Evolutionary conservation across 2,329 filamentous ascomycete genomes (phyloP), one percentile per base, ranked within the genome.

Genomic region (Aspergillus puulaauensis): DNA sequence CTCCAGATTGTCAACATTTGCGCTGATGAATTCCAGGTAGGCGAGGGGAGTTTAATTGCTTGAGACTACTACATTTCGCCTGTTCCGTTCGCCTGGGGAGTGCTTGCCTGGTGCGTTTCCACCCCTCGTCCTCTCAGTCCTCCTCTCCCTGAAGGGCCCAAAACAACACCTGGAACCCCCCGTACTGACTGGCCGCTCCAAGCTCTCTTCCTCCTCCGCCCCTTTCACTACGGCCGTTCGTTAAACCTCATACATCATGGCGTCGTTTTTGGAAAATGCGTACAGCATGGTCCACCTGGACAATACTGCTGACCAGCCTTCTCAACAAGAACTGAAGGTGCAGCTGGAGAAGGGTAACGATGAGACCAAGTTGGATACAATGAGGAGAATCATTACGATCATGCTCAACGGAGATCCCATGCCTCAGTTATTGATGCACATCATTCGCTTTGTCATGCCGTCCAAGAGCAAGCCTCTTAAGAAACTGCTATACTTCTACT

Each of bases 391-490:
- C 75, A 81, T 98, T 73, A 96, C 91, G 63, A 87, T 97, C 73
- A 98, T 99, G 95, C 86, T 99, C 71, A 98, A 98, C 75, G 95
- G 95, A 67, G 93, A 99, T 73, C 88, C 95, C 41, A 95, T 99
- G 89, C 90, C 93, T 24, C 88, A 92, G 67, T 83, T 99, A 19
- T 87, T 99, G 68, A 99, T 99, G 95, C 95, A 98, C 80, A 99
- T 99, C 72, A 99, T 99, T 76, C 91, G 95, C 75, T 99, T 99
- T 75, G 93, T 99, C 69, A 99, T 99, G 95, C 95, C 95, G 14
- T 96, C 92, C 63, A 97, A 96, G 81, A 91, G 90, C 77, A 99
- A 99, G 81, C 82, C 89, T 43, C 82, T 99, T 70, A 99, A 99
- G 86, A 99, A 99, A 82, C 84, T 99, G 61, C 85, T 99, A 56